These are phyloP conservation scores for Dioszegia hungarica DNA, from an alignment of 768 basidiomycete species.

Conservation along the genomic window DNA sequence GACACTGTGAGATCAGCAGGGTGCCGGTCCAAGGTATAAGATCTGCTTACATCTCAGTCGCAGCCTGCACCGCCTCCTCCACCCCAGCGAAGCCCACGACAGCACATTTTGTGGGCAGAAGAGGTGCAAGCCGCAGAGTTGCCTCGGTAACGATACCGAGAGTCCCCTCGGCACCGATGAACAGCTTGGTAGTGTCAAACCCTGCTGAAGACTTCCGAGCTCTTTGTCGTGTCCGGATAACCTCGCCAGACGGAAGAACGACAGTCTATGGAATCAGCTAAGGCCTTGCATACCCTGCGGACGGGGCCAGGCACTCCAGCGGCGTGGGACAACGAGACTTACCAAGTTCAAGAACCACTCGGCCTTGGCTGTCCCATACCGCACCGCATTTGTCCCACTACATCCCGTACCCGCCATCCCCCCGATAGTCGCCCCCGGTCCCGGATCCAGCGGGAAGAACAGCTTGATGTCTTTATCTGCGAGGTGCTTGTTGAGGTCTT, in stretches of 20 bases:
- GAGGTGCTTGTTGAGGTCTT: slow-evolving; percentile 52
- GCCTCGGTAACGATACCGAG: slow-evolving; percentile 87
- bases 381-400: slow-evolving; percentile 64
- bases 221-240: slow-evolving; percentile 73
- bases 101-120: slow-evolving; percentile 76
- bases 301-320: too few species aligned
- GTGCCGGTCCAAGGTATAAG: background rate
- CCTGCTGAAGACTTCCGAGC: slow-evolving; percentile 72
- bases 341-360: slow-evolving; percentile 84
- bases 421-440: slow-evolving; percentile 76
- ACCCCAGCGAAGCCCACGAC: slow-evolving; percentile 83
- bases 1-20: slow-evolving; percentile 53
- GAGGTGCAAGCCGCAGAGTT: slow-evolving; percentile 74
- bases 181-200: slow-evolving; percentile 79
- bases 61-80: slow-evolving; percentile 69
- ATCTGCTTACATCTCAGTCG: slow-evolving; percentile 62
- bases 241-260: slow-evolving; percentile 79
- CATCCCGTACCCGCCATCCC: slow-evolving; percentile 87
- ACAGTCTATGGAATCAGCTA: slow-evolving; percentile 71
- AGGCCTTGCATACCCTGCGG: too few species aligned
- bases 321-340: too few species aligned
- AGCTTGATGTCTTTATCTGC: slow-evolving; percentile 68
- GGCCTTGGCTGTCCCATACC: slow-evolving; percentile 80
- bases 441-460: slow-evolving; percentile 75
- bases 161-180: slow-evolving; percentile 86